These are phyloP conservation scores for Metschnikowia borealis DNA, from an alignment of 805 yeast species.

Conservation along the genomic window DNA sequence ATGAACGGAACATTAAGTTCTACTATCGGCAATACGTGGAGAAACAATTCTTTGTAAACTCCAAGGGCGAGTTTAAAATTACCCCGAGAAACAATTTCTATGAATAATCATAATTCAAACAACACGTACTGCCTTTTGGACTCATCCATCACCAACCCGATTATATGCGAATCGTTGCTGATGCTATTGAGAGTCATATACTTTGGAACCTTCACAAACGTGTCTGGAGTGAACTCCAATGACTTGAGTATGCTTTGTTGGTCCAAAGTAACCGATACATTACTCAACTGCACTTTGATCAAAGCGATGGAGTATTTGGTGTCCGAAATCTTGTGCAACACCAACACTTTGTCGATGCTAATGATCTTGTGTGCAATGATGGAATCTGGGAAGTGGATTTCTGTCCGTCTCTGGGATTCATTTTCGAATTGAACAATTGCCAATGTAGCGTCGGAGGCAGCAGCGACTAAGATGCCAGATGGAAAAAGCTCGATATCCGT, in stretches of 20 bases:
- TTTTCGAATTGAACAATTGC: conserved; percentile 1
- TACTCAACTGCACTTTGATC: neutral
- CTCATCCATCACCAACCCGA: conserved; percentile 40
- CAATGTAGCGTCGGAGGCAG: conserved; percentile 2
- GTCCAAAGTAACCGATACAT: neutral
- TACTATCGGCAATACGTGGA: conserved; percentile 25
- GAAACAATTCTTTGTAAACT: conserved; percentile 28
- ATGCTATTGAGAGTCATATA: conserved; percentile 29
- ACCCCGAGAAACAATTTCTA: conserved; percentile 27
- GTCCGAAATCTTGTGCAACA: conserved; percentile 4
- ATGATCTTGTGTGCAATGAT: conserved; percentile 11
- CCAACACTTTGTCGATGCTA: conserved; percentile 5
- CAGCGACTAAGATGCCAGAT: neutral
- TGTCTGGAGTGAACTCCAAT: conserved; percentile 6
- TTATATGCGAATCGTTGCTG: conserved; percentile 14
- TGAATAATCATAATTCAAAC: conserved; percentile 33
- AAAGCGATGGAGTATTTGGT: conserved; percentile 3
- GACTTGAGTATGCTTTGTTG: conserved; percentile 14
- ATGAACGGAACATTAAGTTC: conserved; percentile 26
- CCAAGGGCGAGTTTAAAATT: conserved; percentile 16
- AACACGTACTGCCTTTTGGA: conserved; percentile 38
- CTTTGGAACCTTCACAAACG: conserved; percentile 23
- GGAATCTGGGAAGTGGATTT: neutral
- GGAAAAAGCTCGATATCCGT: conserved; percentile 2
- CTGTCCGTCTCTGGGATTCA: neutral